These are phyloP conservation scores for Chaetoceros muelleri DNA, from an alignment of 108 stramenopile species.

Conservation along the genomic window DNA sequence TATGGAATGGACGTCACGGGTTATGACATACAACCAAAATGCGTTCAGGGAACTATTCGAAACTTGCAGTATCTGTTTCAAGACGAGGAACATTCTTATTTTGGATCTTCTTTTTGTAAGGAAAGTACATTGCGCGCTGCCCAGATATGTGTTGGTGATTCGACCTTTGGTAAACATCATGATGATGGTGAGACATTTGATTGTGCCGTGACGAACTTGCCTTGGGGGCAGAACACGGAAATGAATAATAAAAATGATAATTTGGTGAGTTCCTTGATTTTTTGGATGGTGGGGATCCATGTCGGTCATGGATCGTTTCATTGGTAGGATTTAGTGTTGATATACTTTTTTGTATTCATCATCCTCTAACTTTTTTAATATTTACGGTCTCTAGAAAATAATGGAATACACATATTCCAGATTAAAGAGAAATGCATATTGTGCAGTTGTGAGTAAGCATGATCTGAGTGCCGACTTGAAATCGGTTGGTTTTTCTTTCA, in stretches of 20 bases:
- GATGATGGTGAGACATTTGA: conserved; percentile 11
- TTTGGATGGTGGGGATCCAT: no score
- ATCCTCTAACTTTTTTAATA: no score
- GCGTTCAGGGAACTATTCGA: conserved; percentile 25
- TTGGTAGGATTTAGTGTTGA: no score
- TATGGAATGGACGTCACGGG: conserved; percentile 30
- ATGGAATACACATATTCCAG: background rate
- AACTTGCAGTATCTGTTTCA: conserved; percentile 37
- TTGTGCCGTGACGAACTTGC: conserved; percentile 53
- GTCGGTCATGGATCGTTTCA: no score
- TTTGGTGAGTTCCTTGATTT: background rate
- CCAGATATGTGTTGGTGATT: background rate
- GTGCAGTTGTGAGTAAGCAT: conserved; percentile 14
- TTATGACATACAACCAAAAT: conserved; percentile 42
- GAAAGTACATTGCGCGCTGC: conserved; percentile 6
- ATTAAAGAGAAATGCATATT: conserved; percentile 9
- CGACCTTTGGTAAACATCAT: background rate
- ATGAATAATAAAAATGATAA: conserved; percentile 2
- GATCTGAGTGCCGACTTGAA: background rate
- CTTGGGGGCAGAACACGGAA: conserved; percentile 41
- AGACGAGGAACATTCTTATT: background rate
- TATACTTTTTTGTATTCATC: no score
- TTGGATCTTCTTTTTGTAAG: background rate
- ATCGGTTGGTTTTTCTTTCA: conserved; percentile 7
- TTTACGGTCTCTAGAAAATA: conserved; percentile 10